These are phyloP conservation scores for Fistulifera pelliculosa DNA, from an alignment of 108 stramenopile genomes.

Conservation along the genomic window DNA sequence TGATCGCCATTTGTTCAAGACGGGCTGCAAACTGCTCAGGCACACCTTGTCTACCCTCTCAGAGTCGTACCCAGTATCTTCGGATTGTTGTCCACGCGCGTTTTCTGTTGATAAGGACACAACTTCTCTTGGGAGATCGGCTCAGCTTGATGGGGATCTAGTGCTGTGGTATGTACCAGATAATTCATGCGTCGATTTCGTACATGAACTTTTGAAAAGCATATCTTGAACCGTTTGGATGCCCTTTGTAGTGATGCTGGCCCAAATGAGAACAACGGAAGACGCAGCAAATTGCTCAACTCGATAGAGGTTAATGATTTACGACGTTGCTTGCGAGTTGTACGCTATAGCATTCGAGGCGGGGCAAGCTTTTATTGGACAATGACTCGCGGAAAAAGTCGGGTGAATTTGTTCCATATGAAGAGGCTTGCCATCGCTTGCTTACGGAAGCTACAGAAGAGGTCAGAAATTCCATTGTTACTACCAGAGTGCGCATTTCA, in stretches of 20 bases:
- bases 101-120: conserved; percentile 9
- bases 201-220: conserved; percentile 32
- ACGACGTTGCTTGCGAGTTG: conserved; percentile 43
- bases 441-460: conserved; percentile 33
- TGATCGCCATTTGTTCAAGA: conserved; percentile 75
- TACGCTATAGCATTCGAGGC: conserved; percentile 74
- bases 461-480: conserved; percentile 15
- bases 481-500: conserved; percentile 39
- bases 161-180: conserved; percentile 69
- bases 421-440: conserved; percentile 48
- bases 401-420: conserved; percentile 40
- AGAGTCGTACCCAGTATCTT: conserved; percentile 57
- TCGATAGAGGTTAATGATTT: conserved; percentile 23
- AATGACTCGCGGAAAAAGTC: conserved; percentile 10
- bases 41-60: conserved; percentile 71
- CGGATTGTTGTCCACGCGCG: conserved; percentile 22
- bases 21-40: conserved; percentile 80
- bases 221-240: conserved; percentile 22
- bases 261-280: conserved; percentile 3
- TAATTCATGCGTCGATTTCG: conserved; percentile 60
- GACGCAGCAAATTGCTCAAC: conserved; percentile 9
- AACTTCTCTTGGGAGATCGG: conserved; percentile 25
- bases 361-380: conserved; percentile 61
- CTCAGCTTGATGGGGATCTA: conserved; percentile 39
- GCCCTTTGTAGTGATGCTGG: conserved; percentile 5